Percentiles rank a stretch among this genome's conserved stretches.
Conservation (phyloP, 2,329 filamentous ascomycete species). For the Amesomyces nigricolor region DNA sequence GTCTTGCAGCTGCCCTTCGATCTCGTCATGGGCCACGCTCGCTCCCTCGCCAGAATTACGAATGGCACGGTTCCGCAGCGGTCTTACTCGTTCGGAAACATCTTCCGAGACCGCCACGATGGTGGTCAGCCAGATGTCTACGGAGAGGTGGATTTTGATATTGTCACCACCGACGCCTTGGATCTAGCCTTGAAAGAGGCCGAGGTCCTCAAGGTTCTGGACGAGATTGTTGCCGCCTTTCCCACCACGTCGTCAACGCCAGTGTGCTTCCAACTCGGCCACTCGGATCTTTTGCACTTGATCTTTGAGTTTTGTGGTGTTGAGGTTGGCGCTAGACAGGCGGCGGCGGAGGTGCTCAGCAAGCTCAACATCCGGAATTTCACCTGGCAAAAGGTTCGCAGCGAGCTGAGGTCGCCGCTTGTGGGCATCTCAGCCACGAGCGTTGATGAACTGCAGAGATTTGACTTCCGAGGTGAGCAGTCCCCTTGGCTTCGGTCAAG, state of each 20-base stretch:
- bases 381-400: constrained; percentile 77
- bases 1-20: constrained; percentile 92
- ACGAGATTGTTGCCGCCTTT: constrained; percentile 80
- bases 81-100: constrained; percentile 79
- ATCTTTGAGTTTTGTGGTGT: constrained; percentile 91
- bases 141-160: constrained; percentile 93
- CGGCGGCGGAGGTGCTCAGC: constrained; percentile 77
- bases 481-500: too few relatives aligned
- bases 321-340: constrained; percentile 58
- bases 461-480: constrained; percentile 73
- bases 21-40: constrained; percentile 80
- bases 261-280: constrained; percentile 88
- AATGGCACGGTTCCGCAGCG: constrained; percentile 60
- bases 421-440: constrained; percentile 84
- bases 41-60: constrained; percentile 68
- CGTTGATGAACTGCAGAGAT: constrained; percentile 81
- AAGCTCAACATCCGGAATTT: constrained; percentile 77
- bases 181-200: constrained; percentile 88
- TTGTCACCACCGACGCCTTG: constrained; percentile 74
- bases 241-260: constrained; percentile 64
- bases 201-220: constrained; percentile 87
- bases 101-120: constrained; percentile 73
- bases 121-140: constrained; percentile 78
- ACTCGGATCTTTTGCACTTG: constrained; percentile 76
- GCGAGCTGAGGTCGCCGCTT: constrained; percentile 72